Evolutionary conservation across 2,329 filamentous ascomycete genomes (phyloP).

Genomic region (Diaporthe amygdali): DNA sequence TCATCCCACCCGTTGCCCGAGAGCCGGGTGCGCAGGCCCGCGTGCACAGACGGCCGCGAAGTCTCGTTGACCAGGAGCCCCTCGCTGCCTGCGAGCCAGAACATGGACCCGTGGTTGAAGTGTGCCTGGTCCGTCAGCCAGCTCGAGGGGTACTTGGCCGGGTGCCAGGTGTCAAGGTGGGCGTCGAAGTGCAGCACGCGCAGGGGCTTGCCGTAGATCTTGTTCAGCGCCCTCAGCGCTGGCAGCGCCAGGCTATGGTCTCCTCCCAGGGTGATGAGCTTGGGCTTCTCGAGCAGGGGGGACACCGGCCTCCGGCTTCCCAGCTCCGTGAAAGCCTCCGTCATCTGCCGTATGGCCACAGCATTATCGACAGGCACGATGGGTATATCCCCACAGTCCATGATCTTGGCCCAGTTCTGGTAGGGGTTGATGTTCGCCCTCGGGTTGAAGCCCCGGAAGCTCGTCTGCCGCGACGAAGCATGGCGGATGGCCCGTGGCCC

Average conservation of each 20-base stretch:
- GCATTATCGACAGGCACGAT: constrained; percentile 86
- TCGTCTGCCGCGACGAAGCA: constrained; percentile 80
- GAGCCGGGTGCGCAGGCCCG: constrained; percentile 79
- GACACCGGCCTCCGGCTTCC: constrained; percentile 44
- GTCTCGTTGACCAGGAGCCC: constrained; percentile 76
- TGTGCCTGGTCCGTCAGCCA: constrained; percentile 74
- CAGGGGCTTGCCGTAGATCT: constrained; percentile 65
- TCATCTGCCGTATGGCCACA: constrained; percentile 84
- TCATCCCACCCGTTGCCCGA: constrained; percentile 68
- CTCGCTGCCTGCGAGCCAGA: constrained; percentile 85
- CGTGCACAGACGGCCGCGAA: constrained; percentile 77
- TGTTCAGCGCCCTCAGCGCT: constrained; percentile 69
- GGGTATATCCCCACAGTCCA: constrained; percentile 92
- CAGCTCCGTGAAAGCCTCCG: constrained; percentile 76
- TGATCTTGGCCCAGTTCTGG: constrained; percentile 74
- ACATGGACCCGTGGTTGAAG: constrained; percentile 91
- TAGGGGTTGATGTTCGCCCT: constrained; percentile 86
- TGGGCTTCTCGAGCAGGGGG: constrained; percentile 45
- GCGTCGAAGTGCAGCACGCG: constrained; percentile 78
- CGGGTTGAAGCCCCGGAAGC: constrained; percentile 82
- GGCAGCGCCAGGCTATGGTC: constrained; percentile 76
- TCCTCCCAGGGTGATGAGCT: constrained; percentile 73
- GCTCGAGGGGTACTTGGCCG: constrained; percentile 76
- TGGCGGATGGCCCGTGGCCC: constrained; percentile 87
- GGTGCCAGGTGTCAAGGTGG: constrained; percentile 87